Conservation (phyloP, 345 rosid species). For the Eutrema japonicum region DNA sequence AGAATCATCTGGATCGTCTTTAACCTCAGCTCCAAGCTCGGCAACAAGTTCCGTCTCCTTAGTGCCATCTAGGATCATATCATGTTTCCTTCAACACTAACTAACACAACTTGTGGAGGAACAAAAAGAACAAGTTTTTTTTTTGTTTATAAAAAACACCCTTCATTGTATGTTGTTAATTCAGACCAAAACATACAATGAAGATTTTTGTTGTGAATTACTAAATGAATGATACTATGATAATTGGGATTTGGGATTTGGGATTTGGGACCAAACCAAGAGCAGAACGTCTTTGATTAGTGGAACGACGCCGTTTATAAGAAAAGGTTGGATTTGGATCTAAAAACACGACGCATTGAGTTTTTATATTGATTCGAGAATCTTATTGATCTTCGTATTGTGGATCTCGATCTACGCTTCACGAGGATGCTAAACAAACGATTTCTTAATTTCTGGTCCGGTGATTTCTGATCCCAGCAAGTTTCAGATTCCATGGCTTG, state of each 20-base stretch:
- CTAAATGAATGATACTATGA: too few species aligned
- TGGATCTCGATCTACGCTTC: neutral
- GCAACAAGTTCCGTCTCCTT: too few species aligned
- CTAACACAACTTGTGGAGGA: too few species aligned
- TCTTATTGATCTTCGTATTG: constrained; percentile 5
- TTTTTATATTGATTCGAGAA: neutral
- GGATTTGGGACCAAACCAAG: neutral
- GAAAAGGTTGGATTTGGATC: constrained; percentile 19
- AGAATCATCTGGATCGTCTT: too few species aligned
- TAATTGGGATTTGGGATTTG: neutral
- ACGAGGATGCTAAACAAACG: neutral
- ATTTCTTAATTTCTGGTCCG: constrained; percentile 28
- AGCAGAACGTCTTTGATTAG: neutral
- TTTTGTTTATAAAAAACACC: too few species aligned
- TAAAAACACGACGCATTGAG: constrained; percentile 3
- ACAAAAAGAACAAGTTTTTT: too few species aligned
- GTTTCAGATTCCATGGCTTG: constrained; percentile 71
- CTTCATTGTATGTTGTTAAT: too few species aligned
- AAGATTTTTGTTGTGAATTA: neutral
- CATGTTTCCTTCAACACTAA: too few species aligned
- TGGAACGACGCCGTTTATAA: constrained; percentile 27
- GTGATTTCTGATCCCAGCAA: constrained; percentile 40
- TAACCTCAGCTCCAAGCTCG: too few species aligned
- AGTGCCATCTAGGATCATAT: too few species aligned
- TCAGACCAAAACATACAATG: neutral